Conservation (phyloP, 164 flowering plant species). For the Tetrastigma voinierianum region DNA sequence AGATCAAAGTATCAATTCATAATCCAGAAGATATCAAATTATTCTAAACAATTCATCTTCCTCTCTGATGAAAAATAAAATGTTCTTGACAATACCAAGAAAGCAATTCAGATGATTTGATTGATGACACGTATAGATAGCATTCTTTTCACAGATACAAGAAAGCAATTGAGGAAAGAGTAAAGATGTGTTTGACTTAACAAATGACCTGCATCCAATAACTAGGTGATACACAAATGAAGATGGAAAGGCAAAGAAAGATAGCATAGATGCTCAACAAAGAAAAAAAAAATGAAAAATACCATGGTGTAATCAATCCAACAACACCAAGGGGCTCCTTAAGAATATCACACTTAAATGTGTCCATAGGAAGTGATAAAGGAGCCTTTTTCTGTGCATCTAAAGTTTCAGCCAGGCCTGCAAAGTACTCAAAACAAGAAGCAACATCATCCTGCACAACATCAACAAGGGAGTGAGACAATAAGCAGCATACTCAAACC, state of each 20-base stretch:
- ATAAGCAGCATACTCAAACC: background rate
- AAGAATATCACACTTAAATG: constrained; percentile 66
- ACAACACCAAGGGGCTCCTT: constrained; percentile 93
- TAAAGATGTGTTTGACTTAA: too few species aligned
- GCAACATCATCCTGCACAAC: constrained; percentile 91
- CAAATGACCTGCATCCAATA: background rate
- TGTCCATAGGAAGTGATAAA: constrained; percentile 72
- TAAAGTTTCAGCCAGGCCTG: constrained; percentile 88
- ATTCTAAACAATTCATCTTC: too few species aligned
- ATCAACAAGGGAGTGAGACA: constrained; percentile 16
- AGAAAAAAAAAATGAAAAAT: constrained; percentile 10
- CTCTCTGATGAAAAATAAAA: too few species aligned
- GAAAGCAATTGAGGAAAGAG: background rate
- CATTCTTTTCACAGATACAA: background rate
- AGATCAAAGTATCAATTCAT: too few species aligned
- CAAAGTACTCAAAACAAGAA: constrained; percentile 91
- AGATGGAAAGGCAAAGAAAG: background rate
- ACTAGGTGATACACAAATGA: background rate
- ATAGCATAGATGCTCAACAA: background rate
- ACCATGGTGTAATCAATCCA: constrained; percentile 97
- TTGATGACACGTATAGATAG: too few species aligned
- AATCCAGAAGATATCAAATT: too few species aligned
- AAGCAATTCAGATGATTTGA: too few species aligned
- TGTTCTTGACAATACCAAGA: too few species aligned
- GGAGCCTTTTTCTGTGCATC: constrained; percentile 82